Evolutionary conservation across 2,329 filamentous ascomycete species (phyloP), one percentile per base, ranked within the genome.

Genomic region (Talaromyces sp.): DNA sequence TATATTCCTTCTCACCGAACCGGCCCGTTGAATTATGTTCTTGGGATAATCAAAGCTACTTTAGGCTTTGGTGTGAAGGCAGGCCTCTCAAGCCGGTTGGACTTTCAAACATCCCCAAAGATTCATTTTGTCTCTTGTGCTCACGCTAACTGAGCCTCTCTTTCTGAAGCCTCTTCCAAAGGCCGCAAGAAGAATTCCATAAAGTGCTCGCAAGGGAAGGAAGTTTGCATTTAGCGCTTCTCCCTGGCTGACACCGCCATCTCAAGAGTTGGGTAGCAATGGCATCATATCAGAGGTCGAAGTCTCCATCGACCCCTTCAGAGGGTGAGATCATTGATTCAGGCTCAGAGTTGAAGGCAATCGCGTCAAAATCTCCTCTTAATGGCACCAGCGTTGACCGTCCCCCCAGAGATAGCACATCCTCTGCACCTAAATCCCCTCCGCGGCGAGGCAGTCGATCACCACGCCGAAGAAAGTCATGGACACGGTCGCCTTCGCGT

Each of bases 321-420:
- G 90, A 95, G 77, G 90, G 91, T 77, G 91, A 95, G 80, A 91
- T 93, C 75, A 77, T 88, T 73, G 89, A 92, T 77, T 84, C 84
- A 77, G 81, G 82, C 76, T 82, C 80, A 81, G 82, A 84, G 77
- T 74, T 69, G 75, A 94, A 94, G 90, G 90, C 90, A 94, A 89
- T 88, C 90, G 87, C 76, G 76, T 80, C 88, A 86, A 85, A 86
- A 82, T 80, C 82, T 82, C 82, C 82, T 75, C 77, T 83, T 82
- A 85, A 86, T 83, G 83, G 86, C 87, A 86, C 80, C 84, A 86
- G 83, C 84, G 87, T 96, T 96, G 89, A 96, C 90, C 89, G 88
- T 85, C 86, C 82, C 82, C 84, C 88, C 89, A 96, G 91, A 92
- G 82, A 77, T 77, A 85, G 82, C 80, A 66, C 66, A 65, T 68